Base-by-base conservation (phyloP, 306 rosid genomes). In the Trifolium repens region DNA sequence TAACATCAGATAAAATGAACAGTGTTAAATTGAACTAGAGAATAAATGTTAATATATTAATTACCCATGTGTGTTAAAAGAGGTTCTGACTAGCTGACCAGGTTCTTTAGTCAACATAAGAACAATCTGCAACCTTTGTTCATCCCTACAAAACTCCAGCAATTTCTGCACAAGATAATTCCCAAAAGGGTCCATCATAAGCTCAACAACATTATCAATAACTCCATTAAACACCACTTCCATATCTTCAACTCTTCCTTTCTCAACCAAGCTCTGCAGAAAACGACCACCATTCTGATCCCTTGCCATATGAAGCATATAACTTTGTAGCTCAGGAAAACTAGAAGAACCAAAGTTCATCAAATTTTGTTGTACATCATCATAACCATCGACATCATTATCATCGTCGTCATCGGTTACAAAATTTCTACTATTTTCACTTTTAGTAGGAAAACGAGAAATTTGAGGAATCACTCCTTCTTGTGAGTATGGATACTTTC, bases 151-250 rank as follows among this genome's bases (percentile, higher is more conserved):
- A 26, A 80, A 80, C 24, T 82, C 91, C 71, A 92, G 60, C 76
- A 92, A 71, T 78, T 90, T 92, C 80, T 92, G 97, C 69, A 92
- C 89, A 64, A 92, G 90, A 80, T 90, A 90, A 81, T 92, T 92
- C 5, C 94, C 97, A 69, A 88, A 90, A 13, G 92, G 92, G 71
- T 92, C 80, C 66, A 67, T 78, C 85, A 85, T 87, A 34, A 92
- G 94, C 16, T 90, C 96, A 57, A 79, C 85, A 60, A 85, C 85
- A 79, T 87, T 82, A 42, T 77, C 78, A 34, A 87, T 71, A 26
- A 92, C 77, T 22, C 84, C 85, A 13, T 71, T 53, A 47, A 90
- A 88, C 55, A 92, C 80, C 37, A 84, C 59, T 34, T 83, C 71
- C 72, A 85, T 78, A 47, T 84, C 88, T 72, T 86, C 77, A 50